Base-by-base conservation (phyloP, 768 basidiomycete genomes). In the Xerocomellus chrysenteron region DNA sequence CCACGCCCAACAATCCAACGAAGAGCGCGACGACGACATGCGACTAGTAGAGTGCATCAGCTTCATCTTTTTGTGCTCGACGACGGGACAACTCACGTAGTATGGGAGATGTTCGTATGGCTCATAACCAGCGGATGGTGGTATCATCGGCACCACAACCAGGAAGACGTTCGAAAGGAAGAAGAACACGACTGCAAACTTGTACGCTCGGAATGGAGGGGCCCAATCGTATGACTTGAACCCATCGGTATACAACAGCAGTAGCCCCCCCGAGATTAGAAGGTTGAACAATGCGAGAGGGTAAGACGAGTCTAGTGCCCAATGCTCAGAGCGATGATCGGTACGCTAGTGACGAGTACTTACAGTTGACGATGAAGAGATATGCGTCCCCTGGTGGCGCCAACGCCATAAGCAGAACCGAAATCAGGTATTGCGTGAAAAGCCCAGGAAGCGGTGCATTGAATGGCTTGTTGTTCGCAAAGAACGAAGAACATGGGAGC, bases 381-480 rank as follows among this genome's bases (percentile, higher is more conserved):
- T 88, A 92, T 0, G 86, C 87, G 60, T 91, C 89, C 3, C 90
- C 88, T 0, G 86, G 79, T 0, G 89, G 90, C 0, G 85, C 76
- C 1, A 76, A 75, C 7, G 83, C 61, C 46, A 87, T 73, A 54
- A 87, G 74, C 12, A 78, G 60, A 21, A 81, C 77, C 0, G 86
- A 87, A 16, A 88, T 64, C 6, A 82, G 19, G 69, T 83, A 91
- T 61, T 88, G 87, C 0, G 78, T 73, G 46, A 84, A 78, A 4
- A 92, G 73, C 0, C 86, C 88, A 0, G 82, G 75, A 2, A 86
- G 67, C 0, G 90, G 90, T 0, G 88, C 82, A 55, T 78, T 74
- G 70, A 87, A 91, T 0, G 88, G 89, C 59, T 82, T 82, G 66
- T 82, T 88, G 65, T 83, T 86, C 1, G 87, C 81, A 60, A 90